Base-by-base conservation (phyloP, 2,329 filamentous ascomycete species). In the Cercospora canescens region DNA sequence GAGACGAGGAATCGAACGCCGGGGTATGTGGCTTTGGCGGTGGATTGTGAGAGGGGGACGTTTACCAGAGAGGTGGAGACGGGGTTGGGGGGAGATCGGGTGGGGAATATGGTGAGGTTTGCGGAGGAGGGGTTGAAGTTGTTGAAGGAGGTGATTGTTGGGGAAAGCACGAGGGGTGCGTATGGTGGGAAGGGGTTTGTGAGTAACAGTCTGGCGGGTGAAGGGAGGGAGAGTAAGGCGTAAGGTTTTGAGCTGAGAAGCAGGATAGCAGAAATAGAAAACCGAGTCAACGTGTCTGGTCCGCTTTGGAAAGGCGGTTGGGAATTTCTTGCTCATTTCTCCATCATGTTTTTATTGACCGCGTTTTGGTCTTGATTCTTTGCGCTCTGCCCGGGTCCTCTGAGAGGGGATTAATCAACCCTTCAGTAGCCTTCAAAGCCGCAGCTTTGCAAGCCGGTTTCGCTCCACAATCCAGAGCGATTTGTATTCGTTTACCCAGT, bases 1-100 rank as follows among this genome's bases (percentile, higher is more conserved):
- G 77, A 76, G 30, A 85, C 83, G 52, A 79, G 77, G 67, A 89
- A 89, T 74, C 77, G 87, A 41, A 85, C 80, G 37, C 87, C 87
- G 79, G 88, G 87, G 1, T 89, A 89, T 79, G 86, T 89, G 30
- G 87, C 87, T 16, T 75, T 90, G 39, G 87, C 87, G n/a, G 85
- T 89, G 7, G 83, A 83, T 24, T 81, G 81, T 14, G 81, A 84
- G 18, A 77, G 77, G n/a, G 86, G 83, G 0, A 83, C 80, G 0
- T 81, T 82, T 65, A 85, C 81, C 61, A 82, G 81, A 62, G 88
- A 89, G 75, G 71, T 87, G 30, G 81, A 86, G 60, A 89, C 87
- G 1, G 85, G 83, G 7, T 76, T 83, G 26, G 83, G 81, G 8
- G 79, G 75, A 2, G 83, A 89, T 72, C 78, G 88, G 63, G 83